Base-by-base conservation (phyloP, 2,329 filamentous ascomycete genomes). In the Fusarium sp. region DNA sequence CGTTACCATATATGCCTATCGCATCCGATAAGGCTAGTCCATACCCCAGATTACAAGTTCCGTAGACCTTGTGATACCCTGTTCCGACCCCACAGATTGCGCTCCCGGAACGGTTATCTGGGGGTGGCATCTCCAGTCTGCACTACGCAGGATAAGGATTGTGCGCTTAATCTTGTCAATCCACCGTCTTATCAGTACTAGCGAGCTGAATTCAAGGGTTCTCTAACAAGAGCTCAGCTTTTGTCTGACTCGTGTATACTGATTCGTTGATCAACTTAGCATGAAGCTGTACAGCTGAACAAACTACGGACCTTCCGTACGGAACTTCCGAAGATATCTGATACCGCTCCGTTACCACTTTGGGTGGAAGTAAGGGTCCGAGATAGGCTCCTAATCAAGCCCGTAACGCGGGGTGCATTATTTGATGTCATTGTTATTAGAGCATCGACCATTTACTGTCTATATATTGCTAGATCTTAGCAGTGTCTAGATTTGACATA, bases 21-120 rank as follows among this genome's bases (percentile, higher is more conserved):
- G 33, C 19, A 17, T n/a, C 15, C 15, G 60, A 52, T 59, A 59
- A 59, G n/a, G n/a, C 60, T 59, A 51, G 15, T 19, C 6, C 13
- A 25, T 65, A 58, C 61, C 61, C 61, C 61, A 64, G 61, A 53
- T 59, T 44, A n/a, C n/a, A 13, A 19, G 46, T 64, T 64, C 60
- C 61, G 60, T 59, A 22, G 22, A 8, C 6, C 7, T 27, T 33
- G 17, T 22, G 17, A 46, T 40, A 37, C 19, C 1, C 10, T 10
- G 25, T 65, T 64, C 59, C 61, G 41, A 17, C 61, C 30, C 59
- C 60, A 25, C 23, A 33, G 30, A 33, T 33, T 14, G 14, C 13
- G 2, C 7, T 7, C 15, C 8, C 20, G 2, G 20, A 51, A 19
- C 19, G 13, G 6, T 41, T 37, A 59, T 59, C 46, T 64, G 10